These are phyloP conservation scores for Irpex rosettiformis DNA, from an alignment of 1,284 basidiomycete genomes.

Conservation along the genomic window DNA sequence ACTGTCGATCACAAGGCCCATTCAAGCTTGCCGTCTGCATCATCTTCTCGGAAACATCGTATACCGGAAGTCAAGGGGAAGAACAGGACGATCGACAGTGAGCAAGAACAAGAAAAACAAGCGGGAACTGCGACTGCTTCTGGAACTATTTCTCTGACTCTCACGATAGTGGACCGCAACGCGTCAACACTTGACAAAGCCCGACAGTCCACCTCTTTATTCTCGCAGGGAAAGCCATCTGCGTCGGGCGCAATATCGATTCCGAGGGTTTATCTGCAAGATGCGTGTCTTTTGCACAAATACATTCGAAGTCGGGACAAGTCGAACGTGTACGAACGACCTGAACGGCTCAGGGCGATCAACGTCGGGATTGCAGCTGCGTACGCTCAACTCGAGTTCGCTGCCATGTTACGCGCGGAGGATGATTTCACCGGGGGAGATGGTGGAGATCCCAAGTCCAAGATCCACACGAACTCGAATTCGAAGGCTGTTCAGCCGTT, in stretches of 20 bases:
- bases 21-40: too few relatives aligned
- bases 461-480: background rate
- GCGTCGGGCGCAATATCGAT: background rate
- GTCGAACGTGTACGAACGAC: conserved; percentile 81
- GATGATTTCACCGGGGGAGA: background rate
- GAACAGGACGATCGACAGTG: too few relatives aligned
- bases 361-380: conserved; percentile 78
- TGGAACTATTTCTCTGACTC: too few relatives aligned
- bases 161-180: too few relatives aligned
- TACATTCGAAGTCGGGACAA: conserved; percentile 76
- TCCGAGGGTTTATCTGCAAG: conserved; percentile 47
- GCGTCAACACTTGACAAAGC: too few relatives aligned
- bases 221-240: background rate
- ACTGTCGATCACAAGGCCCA: too few relatives aligned
- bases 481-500: background rate
- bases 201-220: background rate
- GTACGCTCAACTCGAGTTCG: conserved; percentile 62
- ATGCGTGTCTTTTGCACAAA: conserved; percentile 68
- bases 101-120: too few relatives aligned
- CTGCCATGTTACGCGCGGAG: background rate
- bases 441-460: too few relatives aligned
- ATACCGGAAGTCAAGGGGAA: too few relatives aligned
- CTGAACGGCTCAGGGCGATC: conserved; percentile 83
- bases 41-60: too few relatives aligned
- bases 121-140: too few relatives aligned